Evolutionary conservation across 176 grass and related monocot species (phyloP).

Genomic region (Rhynchospora tenuis): DNA sequence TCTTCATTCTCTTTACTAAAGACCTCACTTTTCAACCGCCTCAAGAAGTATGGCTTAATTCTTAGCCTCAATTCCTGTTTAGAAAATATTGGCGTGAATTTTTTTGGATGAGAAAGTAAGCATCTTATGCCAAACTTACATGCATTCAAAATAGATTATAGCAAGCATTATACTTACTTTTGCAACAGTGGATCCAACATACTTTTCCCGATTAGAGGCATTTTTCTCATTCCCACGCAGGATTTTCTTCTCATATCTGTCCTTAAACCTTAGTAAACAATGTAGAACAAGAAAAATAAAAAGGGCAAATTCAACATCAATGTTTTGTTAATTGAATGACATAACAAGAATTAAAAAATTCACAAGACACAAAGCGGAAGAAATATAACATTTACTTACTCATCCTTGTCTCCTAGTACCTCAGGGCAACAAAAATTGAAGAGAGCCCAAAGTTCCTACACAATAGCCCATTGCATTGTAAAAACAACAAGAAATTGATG

Average conservation of each 20-base stretch:
- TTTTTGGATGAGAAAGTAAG: slow-evolving; percentile 13
- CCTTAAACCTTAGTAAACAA: slow-evolving; percentile 55
- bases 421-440: slow-evolving; percentile 84
- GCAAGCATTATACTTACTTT: slow-evolving; percentile 41
- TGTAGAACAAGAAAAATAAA: slow-evolving; percentile 5
- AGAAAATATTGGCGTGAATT: slow-evolving; percentile 16
- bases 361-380: neutral
- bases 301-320: neutral
- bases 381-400: slow-evolving; percentile 44
- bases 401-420: slow-evolving; percentile 67
- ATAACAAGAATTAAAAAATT: slow-evolving; percentile 5
- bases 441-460: slow-evolving; percentile 85
- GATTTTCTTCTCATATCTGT: slow-evolving; percentile 64
- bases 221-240: slow-evolving; percentile 81
- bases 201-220: slow-evolving; percentile 60
- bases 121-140: neutral
- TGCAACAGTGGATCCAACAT: slow-evolving; percentile 61
- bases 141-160: neutral
- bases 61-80: slow-evolving; percentile 67
- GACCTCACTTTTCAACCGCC: slow-evolving; percentile 78
- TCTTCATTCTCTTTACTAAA: slow-evolving; percentile 35
- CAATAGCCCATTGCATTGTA: slow-evolving; percentile 7
- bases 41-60: slow-evolving; percentile 86
- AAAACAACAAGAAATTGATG: neutral
- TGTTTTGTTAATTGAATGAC: neutral